These are phyloP conservation scores for Suillus plorans DNA, from an alignment of 768 basidiomycete species.

Conservation along the genomic window DNA sequence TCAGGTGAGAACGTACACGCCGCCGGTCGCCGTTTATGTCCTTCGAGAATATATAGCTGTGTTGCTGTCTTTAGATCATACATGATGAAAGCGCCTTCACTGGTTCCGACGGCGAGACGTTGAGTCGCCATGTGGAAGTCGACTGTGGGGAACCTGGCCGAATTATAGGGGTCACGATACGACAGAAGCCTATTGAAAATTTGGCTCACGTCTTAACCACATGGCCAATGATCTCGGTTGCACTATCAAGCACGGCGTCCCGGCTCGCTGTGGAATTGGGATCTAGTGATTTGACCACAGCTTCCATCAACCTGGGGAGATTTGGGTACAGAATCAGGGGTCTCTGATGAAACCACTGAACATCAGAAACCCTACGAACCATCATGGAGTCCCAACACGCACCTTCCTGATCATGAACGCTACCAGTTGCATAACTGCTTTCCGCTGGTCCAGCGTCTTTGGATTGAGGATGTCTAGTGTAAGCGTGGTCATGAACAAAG, in stretches of 20 bases:
- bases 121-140: slow-evolving; percentile 90
- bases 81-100: slow-evolving; percentile 92
- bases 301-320: slow-evolving; percentile 85
- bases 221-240: slow-evolving; percentile 91
- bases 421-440: slow-evolving; percentile 88
- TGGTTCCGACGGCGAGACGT: slow-evolving; percentile 89
- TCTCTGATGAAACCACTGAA: slow-evolving; percentile 45
- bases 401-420: slow-evolving; percentile 93
- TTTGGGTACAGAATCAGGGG: slow-evolving; percentile 83
- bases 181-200: neutral
- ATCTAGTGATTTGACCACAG: slow-evolving; percentile 94
- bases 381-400: slow-evolving; percentile 4
- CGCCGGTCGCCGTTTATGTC: slow-evolving; percentile 77
- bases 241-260: slow-evolving; percentile 86
- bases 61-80: slow-evolving; percentile 97
- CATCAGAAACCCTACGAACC: neutral
- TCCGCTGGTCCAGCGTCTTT: slow-evolving; percentile 71
- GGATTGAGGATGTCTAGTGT: slow-evolving; percentile 86
- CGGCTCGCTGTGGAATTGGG: slow-evolving; percentile 76
- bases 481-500: slow-evolving; percentile 92
- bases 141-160: slow-evolving; percentile 79
- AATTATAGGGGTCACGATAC: neutral
- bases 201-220: slow-evolving; percentile 84
- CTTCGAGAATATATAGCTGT: slow-evolving; percentile 91
- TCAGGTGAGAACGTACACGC: slow-evolving; percentile 94